These are phyloP conservation scores for Mycena crocata DNA, from an alignment of 768 basidiomycete genomes.

Conservation along the genomic window DNA sequence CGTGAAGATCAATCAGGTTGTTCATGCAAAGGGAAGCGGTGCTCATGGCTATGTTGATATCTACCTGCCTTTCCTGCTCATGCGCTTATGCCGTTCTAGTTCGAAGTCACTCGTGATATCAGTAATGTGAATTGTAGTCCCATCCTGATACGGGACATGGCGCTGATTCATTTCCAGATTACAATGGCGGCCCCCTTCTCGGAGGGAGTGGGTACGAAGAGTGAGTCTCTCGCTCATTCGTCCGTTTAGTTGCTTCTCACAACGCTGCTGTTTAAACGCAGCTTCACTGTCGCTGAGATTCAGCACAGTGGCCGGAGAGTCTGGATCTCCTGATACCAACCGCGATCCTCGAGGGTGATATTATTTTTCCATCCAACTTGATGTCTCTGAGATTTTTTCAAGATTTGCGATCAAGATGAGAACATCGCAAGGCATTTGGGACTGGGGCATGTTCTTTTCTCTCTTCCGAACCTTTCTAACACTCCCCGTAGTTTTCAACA, in stretches of 20 bases:
- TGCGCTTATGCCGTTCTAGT: conserved; percentile 4
- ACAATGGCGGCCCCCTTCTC: conserved; percentile 34
- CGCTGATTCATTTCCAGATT: conserved; percentile 2
- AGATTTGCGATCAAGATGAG: conserved; percentile 34
- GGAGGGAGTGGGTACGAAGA: conserved; percentile 31
- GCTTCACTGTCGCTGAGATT: conserved; percentile 30
- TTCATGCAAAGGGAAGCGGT: conserved; percentile 33
- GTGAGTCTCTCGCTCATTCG: too few species aligned
- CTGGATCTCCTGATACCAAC: conserved; percentile 30
- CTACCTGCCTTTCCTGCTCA: neutral
- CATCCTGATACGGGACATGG: neutral
- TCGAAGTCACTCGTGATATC: conserved; percentile 33
- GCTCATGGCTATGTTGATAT: conserved; percentile 30
- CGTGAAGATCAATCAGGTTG: conserved; percentile 12
- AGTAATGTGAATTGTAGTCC: conserved; percentile 4
- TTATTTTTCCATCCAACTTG: neutral
- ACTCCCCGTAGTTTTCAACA: conserved; percentile 27
- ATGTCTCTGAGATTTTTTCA: neutral
- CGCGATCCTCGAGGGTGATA: conserved; percentile 31
- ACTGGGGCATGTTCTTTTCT: conserved; percentile 23
- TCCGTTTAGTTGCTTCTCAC: too few species aligned
- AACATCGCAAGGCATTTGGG: conserved; percentile 31
- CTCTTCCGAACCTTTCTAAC: neutral
- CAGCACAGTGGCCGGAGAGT: conserved; percentile 29
- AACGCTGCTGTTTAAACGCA: too few species aligned